Evolutionary conservation across 192 early-diverging fungal species (phyloP).

Genomic region (Diversispora epigaea): DNA sequence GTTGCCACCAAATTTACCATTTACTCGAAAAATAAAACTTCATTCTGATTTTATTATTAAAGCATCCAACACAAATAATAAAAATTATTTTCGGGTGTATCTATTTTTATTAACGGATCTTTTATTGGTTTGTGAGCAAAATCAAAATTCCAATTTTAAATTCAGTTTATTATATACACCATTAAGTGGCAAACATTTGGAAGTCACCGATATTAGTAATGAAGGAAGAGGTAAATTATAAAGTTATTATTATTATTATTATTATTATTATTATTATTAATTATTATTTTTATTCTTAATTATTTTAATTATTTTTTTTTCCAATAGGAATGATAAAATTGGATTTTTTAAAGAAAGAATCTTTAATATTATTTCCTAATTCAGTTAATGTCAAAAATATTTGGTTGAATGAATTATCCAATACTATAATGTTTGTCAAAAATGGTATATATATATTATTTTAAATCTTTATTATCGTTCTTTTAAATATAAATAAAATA

Average conservation of each 20-base stretch:
- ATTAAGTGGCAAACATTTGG: slow-evolving; percentile 45
- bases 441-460: slow-evolving; percentile 11
- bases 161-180: slow-evolving; percentile 52
- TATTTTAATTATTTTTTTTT: background rate
- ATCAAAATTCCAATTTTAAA: slow-evolving; percentile 32
- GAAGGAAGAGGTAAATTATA: slow-evolving; percentile 35
- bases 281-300: background rate
- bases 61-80: too few species aligned
- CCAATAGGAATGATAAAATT: slow-evolving; percentile 17
- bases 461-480: too few species aligned
- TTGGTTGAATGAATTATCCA: slow-evolving; percentile 13
- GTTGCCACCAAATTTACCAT: too few species aligned
- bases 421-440: slow-evolving; percentile 4
- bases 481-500: background rate
- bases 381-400: background rate
- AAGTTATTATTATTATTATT: background rate
- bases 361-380: background rate
- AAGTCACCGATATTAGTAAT: slow-evolving; percentile 37
- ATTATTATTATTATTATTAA: background rate
- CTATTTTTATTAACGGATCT: too few species aligned
- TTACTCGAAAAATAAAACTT: too few species aligned
- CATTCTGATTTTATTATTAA: too few species aligned
- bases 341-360: slow-evolving; percentile 13
- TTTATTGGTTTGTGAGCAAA: slow-evolving; percentile 22
- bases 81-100: too few species aligned